phyloP scores from a whole-genome alignment of 2,329 filamentous ascomycete species.

The Beauveria asiatica region DNA sequence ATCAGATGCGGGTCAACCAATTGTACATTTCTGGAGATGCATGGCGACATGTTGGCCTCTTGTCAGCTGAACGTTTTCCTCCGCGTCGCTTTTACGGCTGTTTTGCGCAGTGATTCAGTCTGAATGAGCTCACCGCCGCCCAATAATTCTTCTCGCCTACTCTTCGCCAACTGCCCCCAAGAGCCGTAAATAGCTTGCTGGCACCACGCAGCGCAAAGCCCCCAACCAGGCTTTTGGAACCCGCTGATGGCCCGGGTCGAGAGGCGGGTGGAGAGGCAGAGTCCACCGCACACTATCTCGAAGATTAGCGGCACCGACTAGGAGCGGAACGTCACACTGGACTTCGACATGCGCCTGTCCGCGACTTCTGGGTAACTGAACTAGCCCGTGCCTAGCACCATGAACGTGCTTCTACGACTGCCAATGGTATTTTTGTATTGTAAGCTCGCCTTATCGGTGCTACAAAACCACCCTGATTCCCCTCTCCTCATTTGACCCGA shows the following conservation, averaged over 20 bases:
- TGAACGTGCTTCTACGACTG: not conserved
- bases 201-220: not conserved
- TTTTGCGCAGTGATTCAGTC: too few species aligned
- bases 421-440: not conserved
- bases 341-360: not conserved
- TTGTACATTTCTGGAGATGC: conserved; percentile 5
- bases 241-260: not conserved
- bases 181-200: not conserved
- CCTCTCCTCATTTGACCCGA: not conserved
- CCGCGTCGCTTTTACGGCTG: too few species aligned
- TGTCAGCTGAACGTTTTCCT: not conserved
- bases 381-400: not conserved
- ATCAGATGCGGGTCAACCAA: not conserved
- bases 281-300: not conserved
- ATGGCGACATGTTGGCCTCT: conserved; percentile 2
- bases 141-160: not conserved
- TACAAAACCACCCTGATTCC: conserved; percentile 1
- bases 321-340: not conserved
- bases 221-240: not conserved
- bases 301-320: conserved; percentile 2
- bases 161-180: not conserved
- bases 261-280: not conserved
- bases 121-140: not conserved
- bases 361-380: not conserved
- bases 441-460: not conserved